Evolutionary conservation across 768 basidiomycete species (phyloP).

Genomic region (Vishniacozyma victoriae): DNA sequence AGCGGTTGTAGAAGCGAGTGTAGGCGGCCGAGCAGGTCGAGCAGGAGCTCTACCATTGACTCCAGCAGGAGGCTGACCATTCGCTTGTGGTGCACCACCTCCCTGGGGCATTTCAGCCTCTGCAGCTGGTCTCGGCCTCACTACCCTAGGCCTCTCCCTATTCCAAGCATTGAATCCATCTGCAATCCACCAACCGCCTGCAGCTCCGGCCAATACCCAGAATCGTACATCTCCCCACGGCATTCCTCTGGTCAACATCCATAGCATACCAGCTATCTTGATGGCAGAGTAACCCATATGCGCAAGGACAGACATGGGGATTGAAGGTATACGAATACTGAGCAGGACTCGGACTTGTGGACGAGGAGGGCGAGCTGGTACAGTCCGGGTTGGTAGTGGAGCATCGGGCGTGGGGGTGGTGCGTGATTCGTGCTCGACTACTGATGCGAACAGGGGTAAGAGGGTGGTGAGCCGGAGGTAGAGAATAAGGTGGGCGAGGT

Average conservation of each 20-base stretch:
- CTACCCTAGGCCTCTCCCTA: neutral
- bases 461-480: slow-evolving; percentile 32
- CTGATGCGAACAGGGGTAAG: slow-evolving; percentile 10
- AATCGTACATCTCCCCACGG: slow-evolving; percentile 25
- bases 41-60: neutral
- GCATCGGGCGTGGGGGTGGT: slow-evolving; percentile 1
- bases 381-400: neutral
- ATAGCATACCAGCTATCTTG: slow-evolving; percentile 26
- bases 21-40: neutral
- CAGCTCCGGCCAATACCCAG: slow-evolving; percentile 25
- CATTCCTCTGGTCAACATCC: slow-evolving; percentile 36
- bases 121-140: slow-evolving; percentile 1
- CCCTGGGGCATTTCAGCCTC: neutral
- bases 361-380: neutral
- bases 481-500: slow-evolving; percentile 18
- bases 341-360: slow-evolving; percentile 8
- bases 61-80: slow-evolving; percentile 2
- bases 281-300: slow-evolving; percentile 22
- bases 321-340: slow-evolving; percentile 4
- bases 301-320: slow-evolving; percentile 9
- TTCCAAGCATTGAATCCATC: slow-evolving; percentile 8
- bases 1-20: neutral
- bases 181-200: slow-evolving; percentile 25
- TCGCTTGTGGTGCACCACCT: neutral
- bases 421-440: slow-evolving; percentile 5